Conservation (phyloP, 495 filamentous ascomycete genomes). For the Parachaetomium inaequale region DNA sequence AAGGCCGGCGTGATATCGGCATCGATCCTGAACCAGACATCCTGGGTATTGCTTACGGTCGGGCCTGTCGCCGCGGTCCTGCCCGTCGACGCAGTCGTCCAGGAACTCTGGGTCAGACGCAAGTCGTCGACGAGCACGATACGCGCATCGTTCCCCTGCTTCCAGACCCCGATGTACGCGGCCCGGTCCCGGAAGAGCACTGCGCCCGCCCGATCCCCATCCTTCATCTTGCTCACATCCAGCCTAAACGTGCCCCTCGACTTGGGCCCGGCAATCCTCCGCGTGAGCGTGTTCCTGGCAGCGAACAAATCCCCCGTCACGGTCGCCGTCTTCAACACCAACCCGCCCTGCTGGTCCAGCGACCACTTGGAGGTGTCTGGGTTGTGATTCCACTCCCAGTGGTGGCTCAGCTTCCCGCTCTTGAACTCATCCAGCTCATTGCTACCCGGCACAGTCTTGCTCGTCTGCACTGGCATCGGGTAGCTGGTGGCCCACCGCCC, state of each 20-base stretch:
- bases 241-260: slow-evolving; percentile 46
- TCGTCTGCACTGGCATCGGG: slow-evolving; percentile 37
- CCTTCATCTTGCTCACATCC: slow-evolving; percentile 44
- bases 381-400: slow-evolving; percentile 65
- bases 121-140: slow-evolving; percentile 32
- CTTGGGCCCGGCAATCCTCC: slow-evolving; percentile 49
- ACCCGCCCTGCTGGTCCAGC: slow-evolving; percentile 19
- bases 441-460: slow-evolving; percentile 24
- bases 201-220: slow-evolving; percentile 51
- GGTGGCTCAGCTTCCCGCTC: slow-evolving; percentile 33
- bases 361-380: slow-evolving; percentile 43
- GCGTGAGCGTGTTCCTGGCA: slow-evolving; percentile 56
- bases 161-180: slow-evolving; percentile 51
- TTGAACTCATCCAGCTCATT: slow-evolving; percentile 42
- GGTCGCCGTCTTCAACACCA: slow-evolving; percentile 48
- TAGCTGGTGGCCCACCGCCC: slow-evolving; percentile 47
- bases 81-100: slow-evolving; percentile 43
- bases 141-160: slow-evolving; percentile 18
- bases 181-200: slow-evolving; percentile 50
- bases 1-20: slow-evolving; percentile 42
- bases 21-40: slow-evolving; percentile 44
- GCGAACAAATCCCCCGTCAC: slow-evolving; percentile 51
- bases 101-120: slow-evolving; percentile 31
- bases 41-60: slow-evolving; percentile 19
- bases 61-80: slow-evolving; percentile 33